Evolutionary conservation across 1,284 basidiomycete genomes (phyloP), one percentile per base, ranked within the genome.

Genomic region (Sporisorium scitamineum): DNA sequence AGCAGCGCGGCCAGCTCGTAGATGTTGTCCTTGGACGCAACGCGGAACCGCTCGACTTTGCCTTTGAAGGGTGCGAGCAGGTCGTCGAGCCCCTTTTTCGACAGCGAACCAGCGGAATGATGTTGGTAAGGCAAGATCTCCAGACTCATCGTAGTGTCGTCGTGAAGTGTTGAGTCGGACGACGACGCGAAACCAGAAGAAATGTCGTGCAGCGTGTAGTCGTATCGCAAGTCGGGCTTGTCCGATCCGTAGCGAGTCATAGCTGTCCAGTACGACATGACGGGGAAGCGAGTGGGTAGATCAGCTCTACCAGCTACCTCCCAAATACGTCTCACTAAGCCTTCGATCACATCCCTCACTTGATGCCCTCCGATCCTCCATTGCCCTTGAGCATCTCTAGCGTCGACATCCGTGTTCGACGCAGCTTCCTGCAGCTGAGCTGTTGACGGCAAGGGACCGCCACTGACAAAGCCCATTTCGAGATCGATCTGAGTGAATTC

Each of bases 401-500:
- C 20, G 24, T 71, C 74, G 6, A 14, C 32, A 7, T 18, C 18
- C 14, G 20, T 20, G 2, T n/a, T n/a, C 42, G 16, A 24, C 16
- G 2, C 26, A 5, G 5, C 27, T 26, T 22, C 22, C 37, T 9
- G 29, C 22, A 10, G 5, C n/a, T 20, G 18, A 16, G 18, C 16
- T 20, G 37, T 7, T 20, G 41, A 10, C 27, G 47, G 2, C 13
- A 69, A 90, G 86, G 85, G 70, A 2, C 84, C 78, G 13, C 95
- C 97, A 22, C 92, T 91, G 27, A 97, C 92, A 86, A 93, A 97
- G 2, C 92, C 94, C 93, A 97, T 95, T 87, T 97, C 95, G 73
- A 97, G 86, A 90, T 97, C 95, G 72, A 97, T 89, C 87, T 97
- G 95, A 22, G 95, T 97, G 86, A 97, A 97, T 86, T 97, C 95